phyloP scores from a whole-genome alignment of 805 yeast species.

The Pichia kluyveri region DNA sequence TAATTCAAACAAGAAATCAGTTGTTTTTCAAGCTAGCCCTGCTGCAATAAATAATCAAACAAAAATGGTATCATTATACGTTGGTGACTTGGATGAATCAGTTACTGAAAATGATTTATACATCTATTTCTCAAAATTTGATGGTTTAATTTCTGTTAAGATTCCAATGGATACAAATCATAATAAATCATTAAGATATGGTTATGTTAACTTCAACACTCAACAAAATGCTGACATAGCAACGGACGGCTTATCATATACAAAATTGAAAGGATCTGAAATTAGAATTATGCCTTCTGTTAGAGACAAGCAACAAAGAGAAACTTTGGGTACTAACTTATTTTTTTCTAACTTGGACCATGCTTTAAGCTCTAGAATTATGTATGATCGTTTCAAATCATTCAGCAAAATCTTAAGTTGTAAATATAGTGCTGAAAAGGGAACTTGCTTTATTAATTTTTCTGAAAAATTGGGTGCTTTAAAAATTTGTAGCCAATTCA shows the following conservation, averaged over 20 bases:
- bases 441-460: constrained; percentile 33
- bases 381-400: constrained; percentile 22
- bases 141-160: constrained; percentile 48
- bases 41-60: constrained; percentile 2
- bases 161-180: constrained; percentile 47
- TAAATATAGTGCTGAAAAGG: constrained; percentile 18
- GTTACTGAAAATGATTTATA: constrained; percentile 42
- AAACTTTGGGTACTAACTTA: constrained; percentile 40
- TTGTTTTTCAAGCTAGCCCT: too few species aligned
- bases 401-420: constrained; percentile 25
- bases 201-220: constrained; percentile 54
- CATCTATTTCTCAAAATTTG: constrained; percentile 32
- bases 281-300: constrained; percentile 49
- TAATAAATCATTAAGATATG: constrained; percentile 60
- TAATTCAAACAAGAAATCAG: background rate
- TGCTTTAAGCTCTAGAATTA: constrained; percentile 21
- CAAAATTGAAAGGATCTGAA: constrained; percentile 31
- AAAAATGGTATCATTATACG: constrained; percentile 35
- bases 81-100: constrained; percentile 49
- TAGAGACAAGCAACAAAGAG: constrained; percentile 32
- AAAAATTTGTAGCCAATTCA: constrained; percentile 25
- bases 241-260: constrained; percentile 47
- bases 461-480: constrained; percentile 28
- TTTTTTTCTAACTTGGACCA: constrained; percentile 38
- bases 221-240: constrained; percentile 47